Evolutionary conservation across 2,329 filamentous ascomycete genomes (phyloP).

Genomic region (Pyrenochaeta sp.): DNA sequence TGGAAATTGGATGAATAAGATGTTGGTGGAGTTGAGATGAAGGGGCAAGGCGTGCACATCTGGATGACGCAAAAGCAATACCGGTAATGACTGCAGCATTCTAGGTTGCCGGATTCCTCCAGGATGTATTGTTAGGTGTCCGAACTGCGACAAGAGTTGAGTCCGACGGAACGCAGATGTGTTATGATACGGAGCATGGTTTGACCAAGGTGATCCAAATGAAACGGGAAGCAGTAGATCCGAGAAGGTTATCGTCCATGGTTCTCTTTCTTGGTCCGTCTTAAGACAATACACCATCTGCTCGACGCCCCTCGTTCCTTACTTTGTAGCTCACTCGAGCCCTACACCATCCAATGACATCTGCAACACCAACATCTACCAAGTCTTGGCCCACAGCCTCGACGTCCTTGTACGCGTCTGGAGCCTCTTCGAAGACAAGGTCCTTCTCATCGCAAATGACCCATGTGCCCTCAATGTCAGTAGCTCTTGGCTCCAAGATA

Average conservation of each 20-base stretch:
- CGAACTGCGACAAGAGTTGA: too few relatives aligned
- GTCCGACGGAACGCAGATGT: not conserved
- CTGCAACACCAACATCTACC: conserved; percentile 40
- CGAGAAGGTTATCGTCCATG: too few relatives aligned
- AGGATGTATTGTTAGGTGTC: too few relatives aligned
- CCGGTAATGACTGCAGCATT: too few relatives aligned
- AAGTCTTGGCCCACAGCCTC: conserved; percentile 48
- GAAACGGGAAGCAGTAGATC: too few relatives aligned
- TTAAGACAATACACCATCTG: not conserved
- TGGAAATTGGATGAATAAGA: not conserved
- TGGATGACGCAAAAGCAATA: conserved; percentile 2
- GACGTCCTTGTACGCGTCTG: conserved; percentile 51
- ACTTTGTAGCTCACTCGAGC: conserved; percentile 51
- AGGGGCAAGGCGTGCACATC: conserved; percentile 11
- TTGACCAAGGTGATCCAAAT: too few relatives aligned
- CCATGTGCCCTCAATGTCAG: conserved; percentile 42
- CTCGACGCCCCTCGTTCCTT: conserved; percentile 38
- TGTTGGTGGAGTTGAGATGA: conserved; percentile 7
- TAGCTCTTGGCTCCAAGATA: conserved; percentile 31
- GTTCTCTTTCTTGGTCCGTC: not conserved
- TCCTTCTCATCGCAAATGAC: conserved; percentile 51
- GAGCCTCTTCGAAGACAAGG: conserved; percentile 50
- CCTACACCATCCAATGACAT: conserved; percentile 43
- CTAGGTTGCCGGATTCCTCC: too few relatives aligned
- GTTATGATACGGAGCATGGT: too few relatives aligned